Evolutionary conservation across 2,329 filamentous ascomycete species (phyloP).

Genomic region (Phialemoniopsis sp.): DNA sequence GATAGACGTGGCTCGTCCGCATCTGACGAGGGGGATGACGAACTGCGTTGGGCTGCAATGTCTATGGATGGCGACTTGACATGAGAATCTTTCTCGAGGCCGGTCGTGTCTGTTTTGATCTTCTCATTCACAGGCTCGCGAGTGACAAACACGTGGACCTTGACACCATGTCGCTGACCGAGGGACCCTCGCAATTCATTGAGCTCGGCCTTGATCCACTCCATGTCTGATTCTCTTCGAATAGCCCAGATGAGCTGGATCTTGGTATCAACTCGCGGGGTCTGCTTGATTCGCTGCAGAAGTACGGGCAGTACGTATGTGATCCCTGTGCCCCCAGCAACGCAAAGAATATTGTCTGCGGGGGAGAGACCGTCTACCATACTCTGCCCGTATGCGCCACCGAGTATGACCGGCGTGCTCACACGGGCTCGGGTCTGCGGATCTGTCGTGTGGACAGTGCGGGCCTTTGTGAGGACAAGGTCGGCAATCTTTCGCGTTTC

Average conservation of each 20-base stretch:
- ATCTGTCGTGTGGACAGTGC: constrained; percentile 16
- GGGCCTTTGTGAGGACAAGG: constrained; percentile 30
- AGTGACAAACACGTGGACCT: constrained; percentile 56
- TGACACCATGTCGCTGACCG: constrained; percentile 31
- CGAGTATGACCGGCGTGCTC: constrained; percentile 54
- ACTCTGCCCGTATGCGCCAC: constrained; percentile 58
- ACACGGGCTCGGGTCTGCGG: constrained; percentile 5
- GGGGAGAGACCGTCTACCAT: constrained; percentile 35
- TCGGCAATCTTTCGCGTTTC: constrained; percentile 53
- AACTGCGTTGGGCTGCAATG: too few relatives aligned
- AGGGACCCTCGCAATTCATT: constrained; percentile 31
- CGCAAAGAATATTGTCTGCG: constrained; percentile 42
- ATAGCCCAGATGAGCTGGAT: constrained; percentile 65
- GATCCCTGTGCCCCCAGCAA: constrained; percentile 56
- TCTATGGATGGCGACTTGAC: too few relatives aligned
- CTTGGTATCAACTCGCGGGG: constrained; percentile 28
- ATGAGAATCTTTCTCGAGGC: too few relatives aligned
- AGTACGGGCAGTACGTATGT: constrained; percentile 51
- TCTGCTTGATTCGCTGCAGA: constrained; percentile 27
- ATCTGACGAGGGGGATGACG: too few relatives aligned
- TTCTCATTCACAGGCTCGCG: constrained; percentile 32
- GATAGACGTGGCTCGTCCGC: too few relatives aligned
- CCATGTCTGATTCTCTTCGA: constrained; percentile 45
- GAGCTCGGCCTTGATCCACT: constrained; percentile 57
- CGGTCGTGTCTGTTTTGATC: constrained; percentile 13